Percentiles rank a stretch among this genome's conserved stretches.
Conservation (phyloP, 2,329 filamentous ascomycete genomes). For the Fusarium fujikuroi region DNA sequence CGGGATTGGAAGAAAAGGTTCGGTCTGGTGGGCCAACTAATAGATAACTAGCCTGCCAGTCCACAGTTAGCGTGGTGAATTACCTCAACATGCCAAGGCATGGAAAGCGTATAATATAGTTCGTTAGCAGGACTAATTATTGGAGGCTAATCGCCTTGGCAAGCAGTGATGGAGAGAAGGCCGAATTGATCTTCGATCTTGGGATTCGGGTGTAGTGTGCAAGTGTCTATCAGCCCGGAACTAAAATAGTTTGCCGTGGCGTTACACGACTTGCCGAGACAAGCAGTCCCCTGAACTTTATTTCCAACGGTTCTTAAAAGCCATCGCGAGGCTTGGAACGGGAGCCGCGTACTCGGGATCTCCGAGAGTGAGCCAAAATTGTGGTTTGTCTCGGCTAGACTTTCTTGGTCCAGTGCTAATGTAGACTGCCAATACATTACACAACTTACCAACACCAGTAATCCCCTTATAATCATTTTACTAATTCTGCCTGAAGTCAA, state of each 20-base stretch:
- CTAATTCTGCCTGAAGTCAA: background rate
- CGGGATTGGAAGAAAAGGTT: background rate
- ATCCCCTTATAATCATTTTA: background rate
- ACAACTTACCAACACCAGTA: background rate
- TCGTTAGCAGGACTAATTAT: background rate
- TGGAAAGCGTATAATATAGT: background rate
- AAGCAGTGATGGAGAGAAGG: no score
- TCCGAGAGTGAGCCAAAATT: no score
- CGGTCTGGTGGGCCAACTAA: background rate
- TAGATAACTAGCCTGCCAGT: background rate
- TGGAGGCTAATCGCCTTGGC: background rate
- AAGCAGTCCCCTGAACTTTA: background rate
- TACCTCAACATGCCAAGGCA: background rate
- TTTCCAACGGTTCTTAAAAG: background rate
- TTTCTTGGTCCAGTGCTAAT: background rate
- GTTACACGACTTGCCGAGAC: background rate
- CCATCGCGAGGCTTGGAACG: no score
- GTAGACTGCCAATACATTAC: background rate
- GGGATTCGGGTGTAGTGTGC: fast-evolving
- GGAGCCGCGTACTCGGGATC: no score
- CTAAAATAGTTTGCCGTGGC: background rate
- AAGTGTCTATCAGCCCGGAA: background rate
- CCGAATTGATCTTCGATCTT: no score
- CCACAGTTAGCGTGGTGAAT: no score
- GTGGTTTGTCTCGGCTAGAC: background rate